Conservation (phyloP, 306 rosid species). For the Dalbergia oliveri region DNA sequence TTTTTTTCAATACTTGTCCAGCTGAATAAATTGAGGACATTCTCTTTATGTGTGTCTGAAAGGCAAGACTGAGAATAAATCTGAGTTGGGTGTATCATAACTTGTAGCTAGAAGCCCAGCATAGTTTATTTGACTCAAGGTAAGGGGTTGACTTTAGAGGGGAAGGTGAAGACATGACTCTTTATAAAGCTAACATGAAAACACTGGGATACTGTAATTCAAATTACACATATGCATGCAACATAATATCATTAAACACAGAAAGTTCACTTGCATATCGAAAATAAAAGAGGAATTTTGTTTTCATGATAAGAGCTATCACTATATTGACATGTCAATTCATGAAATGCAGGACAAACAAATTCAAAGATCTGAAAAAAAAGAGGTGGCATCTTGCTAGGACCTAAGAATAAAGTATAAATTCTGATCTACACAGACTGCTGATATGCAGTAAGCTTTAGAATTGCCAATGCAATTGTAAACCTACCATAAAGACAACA, state of each 20-base stretch:
- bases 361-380: constrained; percentile 19
- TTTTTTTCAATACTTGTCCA: background rate
- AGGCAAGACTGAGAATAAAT: background rate
- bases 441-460: constrained; percentile 1
- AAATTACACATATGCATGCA: constrained; percentile 7
- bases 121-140: background rate
- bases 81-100: constrained; percentile 8
- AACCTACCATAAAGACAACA: constrained; percentile 92
- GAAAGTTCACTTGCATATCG: background rate
- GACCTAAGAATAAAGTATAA: constrained; percentile 1
- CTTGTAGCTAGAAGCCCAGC: constrained; percentile 29
- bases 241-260: background rate
- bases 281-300: constrained; percentile 7
- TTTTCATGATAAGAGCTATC: constrained; percentile 21
- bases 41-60: background rate
- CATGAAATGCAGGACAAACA: constrained; percentile 14
- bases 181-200: constrained; percentile 8
- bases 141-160: background rate
- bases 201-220: background rate
- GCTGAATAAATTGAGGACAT: background rate
- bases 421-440: background rate
- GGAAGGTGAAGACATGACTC: background rate
- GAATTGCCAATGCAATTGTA: constrained; percentile 10
- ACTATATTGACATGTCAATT: constrained; percentile 15
- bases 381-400: constrained; percentile 1